Conservation (phyloP, 2,329 filamentous ascomycete species). For the Fulvia fulva region DNA sequence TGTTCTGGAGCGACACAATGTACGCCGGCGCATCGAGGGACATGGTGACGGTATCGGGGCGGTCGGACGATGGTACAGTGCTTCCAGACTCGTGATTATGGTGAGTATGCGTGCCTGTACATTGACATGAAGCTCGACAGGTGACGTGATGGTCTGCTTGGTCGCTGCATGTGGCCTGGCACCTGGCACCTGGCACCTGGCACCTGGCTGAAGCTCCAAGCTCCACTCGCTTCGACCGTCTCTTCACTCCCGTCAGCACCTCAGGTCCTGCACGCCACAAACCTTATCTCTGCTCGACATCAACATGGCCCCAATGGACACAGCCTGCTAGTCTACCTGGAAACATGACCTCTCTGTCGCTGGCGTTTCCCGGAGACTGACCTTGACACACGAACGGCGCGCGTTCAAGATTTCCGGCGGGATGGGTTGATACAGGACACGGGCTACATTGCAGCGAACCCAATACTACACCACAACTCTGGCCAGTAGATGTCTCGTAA, state of each 20-base stretch:
- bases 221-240: neutral
- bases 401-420: neutral
- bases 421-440: neutral
- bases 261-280: neutral
- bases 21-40: slow-evolving; percentile 90
- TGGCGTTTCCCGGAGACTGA: neutral
- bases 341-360: neutral
- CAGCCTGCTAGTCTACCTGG: neutral
- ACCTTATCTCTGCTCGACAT: neutral
- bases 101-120: neutral
- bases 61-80: neutral
- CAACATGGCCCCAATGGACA: neutral
- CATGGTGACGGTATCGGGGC: slow-evolving; percentile 51
- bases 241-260: neutral
- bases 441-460: neutral
- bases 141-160: neutral
- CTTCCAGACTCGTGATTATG: neutral
- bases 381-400: neutral
- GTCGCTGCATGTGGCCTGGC: neutral
- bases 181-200: too few species aligned
- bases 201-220: neutral
- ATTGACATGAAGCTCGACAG: neutral
- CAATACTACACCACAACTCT: neutral
- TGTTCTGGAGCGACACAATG: slow-evolving; percentile 84
- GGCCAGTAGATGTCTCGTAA: slow-evolving; percentile 6